phyloP scores from a whole-genome alignment of 176 grass and related monocot genomes.

The Paspalum vaginatum region DNA sequence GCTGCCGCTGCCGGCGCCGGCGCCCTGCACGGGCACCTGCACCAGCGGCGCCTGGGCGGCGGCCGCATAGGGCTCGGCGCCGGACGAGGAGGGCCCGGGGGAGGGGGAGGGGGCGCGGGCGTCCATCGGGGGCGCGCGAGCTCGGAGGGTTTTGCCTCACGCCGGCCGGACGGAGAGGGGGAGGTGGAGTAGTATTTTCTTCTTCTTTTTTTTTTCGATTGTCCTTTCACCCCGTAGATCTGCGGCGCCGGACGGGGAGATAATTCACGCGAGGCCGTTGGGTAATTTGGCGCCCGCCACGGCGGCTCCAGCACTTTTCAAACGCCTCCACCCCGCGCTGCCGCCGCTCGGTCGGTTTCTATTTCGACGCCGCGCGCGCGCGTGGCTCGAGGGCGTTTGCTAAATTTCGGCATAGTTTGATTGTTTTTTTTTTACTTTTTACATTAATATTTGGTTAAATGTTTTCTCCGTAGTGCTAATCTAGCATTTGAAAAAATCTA shows the following conservation, averaged over 20 bases:
- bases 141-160: background rate
- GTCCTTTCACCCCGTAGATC: constrained; percentile 37
- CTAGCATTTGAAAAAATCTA: too few species aligned
- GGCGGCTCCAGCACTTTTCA: constrained; percentile 18
- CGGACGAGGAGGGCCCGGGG: background rate
- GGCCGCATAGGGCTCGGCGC: background rate
- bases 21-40: background rate
- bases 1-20: background rate
- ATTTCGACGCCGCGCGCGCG: background rate
- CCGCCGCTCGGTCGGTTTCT: constrained; percentile 11
- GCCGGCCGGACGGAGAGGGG: background rate
- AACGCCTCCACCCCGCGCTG: constrained; percentile 4
- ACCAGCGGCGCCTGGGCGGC: background rate
- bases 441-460: too few species aligned
- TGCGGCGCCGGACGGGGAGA: background rate
- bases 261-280: constrained; percentile 30
- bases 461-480: too few species aligned
- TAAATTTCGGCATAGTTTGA: too few species aligned
- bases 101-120: background rate
- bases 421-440: too few species aligned
- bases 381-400: background rate
- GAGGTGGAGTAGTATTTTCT: background rate
- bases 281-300: constrained; percentile 21
- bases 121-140: background rate
- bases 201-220: background rate